Conservation (phyloP, 805 yeast species). For the Grigorovia humatica region DNA sequence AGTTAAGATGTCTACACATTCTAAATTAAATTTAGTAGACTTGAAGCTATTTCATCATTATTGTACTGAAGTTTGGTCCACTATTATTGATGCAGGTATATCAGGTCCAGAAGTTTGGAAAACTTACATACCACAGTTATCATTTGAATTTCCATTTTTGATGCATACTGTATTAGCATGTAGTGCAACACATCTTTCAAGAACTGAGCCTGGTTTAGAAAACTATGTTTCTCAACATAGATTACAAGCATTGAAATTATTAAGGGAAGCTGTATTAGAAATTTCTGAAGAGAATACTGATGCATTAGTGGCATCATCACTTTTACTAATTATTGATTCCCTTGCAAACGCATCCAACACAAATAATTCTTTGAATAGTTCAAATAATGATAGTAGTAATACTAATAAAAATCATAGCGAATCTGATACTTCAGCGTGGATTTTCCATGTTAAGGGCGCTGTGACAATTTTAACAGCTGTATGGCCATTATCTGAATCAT, state of each 20-base stretch:
- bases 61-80: slow-evolving; percentile 71
- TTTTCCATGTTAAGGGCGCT: slow-evolving; percentile 93
- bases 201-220: slow-evolving; percentile 67
- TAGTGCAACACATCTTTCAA: slow-evolving; percentile 81
- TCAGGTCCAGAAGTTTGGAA: slow-evolving; percentile 77
- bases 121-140: slow-evolving; percentile 75
- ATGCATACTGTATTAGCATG: slow-evolving; percentile 90
- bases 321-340: slow-evolving; percentile 84
- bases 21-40: slow-evolving; percentile 59
- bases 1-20: slow-evolving; percentile 16
- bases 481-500: slow-evolving; percentile 73
- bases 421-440: slow-evolving; percentile 68
- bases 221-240: slow-evolving; percentile 77
- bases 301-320: slow-evolving; percentile 85
- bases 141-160: slow-evolving; percentile 77
- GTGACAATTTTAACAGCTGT: slow-evolving; percentile 92
- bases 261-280: slow-evolving; percentile 77
- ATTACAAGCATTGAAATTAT: slow-evolving; percentile 70
- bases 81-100: slow-evolving; percentile 85
- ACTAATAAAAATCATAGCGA: slow-evolving; percentile 11
- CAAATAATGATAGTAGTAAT: background rate
- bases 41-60: slow-evolving; percentile 79
- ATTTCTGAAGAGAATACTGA: slow-evolving; percentile 81
- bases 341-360: slow-evolving; percentile 73
- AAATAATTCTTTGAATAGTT: background rate